Base-by-base conservation (phyloP, 78 protist genomes). In the Emiliania huxleyi region DNA sequence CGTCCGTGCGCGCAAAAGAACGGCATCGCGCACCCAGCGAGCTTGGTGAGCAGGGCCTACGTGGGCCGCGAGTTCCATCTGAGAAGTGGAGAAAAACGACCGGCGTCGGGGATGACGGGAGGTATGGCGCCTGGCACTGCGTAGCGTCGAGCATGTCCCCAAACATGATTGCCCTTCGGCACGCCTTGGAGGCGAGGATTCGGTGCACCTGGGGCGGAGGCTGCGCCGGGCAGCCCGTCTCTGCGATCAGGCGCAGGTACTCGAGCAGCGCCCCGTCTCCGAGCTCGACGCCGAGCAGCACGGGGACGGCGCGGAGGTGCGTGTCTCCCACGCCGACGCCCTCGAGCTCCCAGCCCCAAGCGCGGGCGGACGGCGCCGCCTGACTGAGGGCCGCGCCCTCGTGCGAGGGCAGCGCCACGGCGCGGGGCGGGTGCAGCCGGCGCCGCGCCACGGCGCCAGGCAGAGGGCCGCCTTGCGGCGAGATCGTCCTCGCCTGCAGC, bases 1-100 rank as follows among this genome's bases (percentile, higher is more conserved):
- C 95, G 71, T 15, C 95, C 95, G 23, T 94, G 95, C 40, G 95
- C 95, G 35, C 95, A 94, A 45, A 91, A 89, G 87, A 92, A 91
- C 18, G 95, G 95, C 2, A 75, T 45, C 25, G 43, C 40, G 46
- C 93, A 79, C 19, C 35, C 48, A 37, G 37, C 43, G 40, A 94
- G 87, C 23, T 3, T 40, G 21, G 12, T 0, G 6, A 94, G 44
- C 12, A 94, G 15, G 19, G n/a, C n/a, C n/a, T n/a, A n/a, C n/a
- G n/a, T n/a, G n/a, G n/a, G n/a, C n/a, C n/a, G n/a, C n/a, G n/a
- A n/a, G n/a, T n/a, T n/a, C n/a, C n/a, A n/a, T n/a, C n/a, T n/a
- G n/a, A n/a, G n/a, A n/a, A n/a, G n/a, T n/a, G n/a, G n/a, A n/a
- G n/a, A n/a, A n/a, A n/a, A n/a, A n/a, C n/a, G n/a, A n/a, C n/a